Base-by-base conservation (phyloP, 1,284 basidiomycete species). In the Austroboletus rostrupii region DNA sequence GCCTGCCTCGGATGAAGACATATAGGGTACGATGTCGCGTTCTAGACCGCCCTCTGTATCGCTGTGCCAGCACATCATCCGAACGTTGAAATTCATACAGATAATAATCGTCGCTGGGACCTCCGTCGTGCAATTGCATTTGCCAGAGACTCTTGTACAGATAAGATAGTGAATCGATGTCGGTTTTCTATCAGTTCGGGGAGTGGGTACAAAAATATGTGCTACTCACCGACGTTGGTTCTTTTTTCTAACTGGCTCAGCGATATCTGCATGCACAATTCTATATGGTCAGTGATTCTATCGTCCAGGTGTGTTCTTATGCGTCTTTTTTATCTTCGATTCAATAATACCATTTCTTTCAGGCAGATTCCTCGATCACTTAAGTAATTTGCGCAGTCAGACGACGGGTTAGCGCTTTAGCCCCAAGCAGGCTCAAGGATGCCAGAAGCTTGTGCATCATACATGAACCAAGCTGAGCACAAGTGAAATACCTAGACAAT, bases 161-260 rank as follows among this genome's bases (percentile, higher is more conserved):
- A 29, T 3, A 11, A 4, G 28, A 29, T 29, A 29, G 10, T 29
- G 17, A 17, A 9, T 19, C 36, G 10, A 19, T 1, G 61, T 11
- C 61, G 53, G 14, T 47, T 61, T 28, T 28, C 63, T 39, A 42
- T 61, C 33, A 61, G 53, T 36, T 43, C 43, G 50, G 56, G 26
- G 1, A 53, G 57, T 44, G 31, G 14, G 21, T 35, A 14, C 23
- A 4, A 1, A 26, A 26, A 8, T 26, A 23, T 7, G n/a, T 65
- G 13, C 65, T 64, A 16, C n/a, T 61, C 11, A 35, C 40, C 38
- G 60, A 50, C n/a, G 9, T 64, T 13, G 52, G 42, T 0, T 8
- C 61, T 2, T 60, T 59, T 5, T 57, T 0, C 7, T 23, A 56
- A 48, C 17, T 63, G 53, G 58, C 39, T 62, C 17, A 26, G 6